Conservation (phyloP, 441 rosid species). For the Populus trichocarpa region DNA sequence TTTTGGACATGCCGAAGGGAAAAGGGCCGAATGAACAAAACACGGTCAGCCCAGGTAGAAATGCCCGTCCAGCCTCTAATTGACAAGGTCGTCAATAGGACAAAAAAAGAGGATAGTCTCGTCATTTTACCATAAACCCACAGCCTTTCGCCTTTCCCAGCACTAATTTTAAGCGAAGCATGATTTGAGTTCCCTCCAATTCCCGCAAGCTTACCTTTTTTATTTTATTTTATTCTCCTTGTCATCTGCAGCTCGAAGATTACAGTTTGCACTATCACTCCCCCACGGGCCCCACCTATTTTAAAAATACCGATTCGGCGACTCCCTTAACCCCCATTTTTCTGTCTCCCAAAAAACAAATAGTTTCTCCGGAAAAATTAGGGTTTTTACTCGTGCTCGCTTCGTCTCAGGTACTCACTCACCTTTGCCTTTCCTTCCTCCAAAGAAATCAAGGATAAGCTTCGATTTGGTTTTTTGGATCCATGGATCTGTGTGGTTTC, state of each 20-base stretch:
- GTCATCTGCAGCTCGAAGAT: background rate
- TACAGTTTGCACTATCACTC: background rate
- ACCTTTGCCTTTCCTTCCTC: background rate
- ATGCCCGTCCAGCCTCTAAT: background rate
- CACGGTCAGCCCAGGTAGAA: too few relatives aligned
- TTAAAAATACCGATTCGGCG: background rate
- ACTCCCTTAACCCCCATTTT: background rate
- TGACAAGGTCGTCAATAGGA: background rate
- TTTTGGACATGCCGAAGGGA: too few relatives aligned
- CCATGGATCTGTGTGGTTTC: background rate
- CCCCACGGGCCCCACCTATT: background rate
- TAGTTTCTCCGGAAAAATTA: conserved; percentile 1
- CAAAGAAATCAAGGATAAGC: background rate
- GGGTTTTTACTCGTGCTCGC: conserved; percentile 6
- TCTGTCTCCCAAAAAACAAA: background rate
- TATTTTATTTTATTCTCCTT: background rate
- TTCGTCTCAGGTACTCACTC: conserved; percentile 14
- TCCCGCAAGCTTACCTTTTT: conserved; percentile 7
- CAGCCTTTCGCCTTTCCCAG: background rate
- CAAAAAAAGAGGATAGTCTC: background rate
- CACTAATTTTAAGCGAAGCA: background rate
- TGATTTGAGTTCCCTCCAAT: conserved; percentile 29
- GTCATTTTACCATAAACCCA: conserved; percentile 1
- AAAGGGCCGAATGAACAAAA: too few relatives aligned
- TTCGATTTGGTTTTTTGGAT: background rate